A percentile compares a stretch with the other conserved stretches of the same genome.
Conservation (phyloP, 148 eudicot genomes). For the Amaranthus hypochondriacus region DNA sequence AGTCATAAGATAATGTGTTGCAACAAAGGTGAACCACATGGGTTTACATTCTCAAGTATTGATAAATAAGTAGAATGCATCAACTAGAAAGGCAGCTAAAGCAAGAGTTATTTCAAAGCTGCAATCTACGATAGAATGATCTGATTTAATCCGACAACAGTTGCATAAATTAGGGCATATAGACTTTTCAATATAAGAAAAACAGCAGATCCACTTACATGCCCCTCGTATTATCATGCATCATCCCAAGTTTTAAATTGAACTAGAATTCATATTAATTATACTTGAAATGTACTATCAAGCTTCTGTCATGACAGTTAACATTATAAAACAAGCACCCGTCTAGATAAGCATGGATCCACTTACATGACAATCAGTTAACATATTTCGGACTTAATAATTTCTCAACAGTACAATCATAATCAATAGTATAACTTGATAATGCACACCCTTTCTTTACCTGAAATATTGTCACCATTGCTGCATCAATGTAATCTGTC, state of each 20-base stretch:
- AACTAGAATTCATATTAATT: neutral
- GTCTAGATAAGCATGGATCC: neutral
- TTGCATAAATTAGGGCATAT: neutral
- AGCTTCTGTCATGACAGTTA: neutral
- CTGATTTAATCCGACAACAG: neutral
- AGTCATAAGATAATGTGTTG: slow-evolving; percentile 5
- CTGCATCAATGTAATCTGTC: slow-evolving; percentile 82
- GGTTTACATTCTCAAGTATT: neutral
- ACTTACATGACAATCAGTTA: neutral
- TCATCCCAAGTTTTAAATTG: neutral
- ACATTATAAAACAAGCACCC: neutral
- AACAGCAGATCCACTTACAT: neutral
- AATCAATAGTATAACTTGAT: neutral
- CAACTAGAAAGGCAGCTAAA: slow-evolving; percentile 3
- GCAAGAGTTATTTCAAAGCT: neutral
- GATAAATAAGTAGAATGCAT: neutral
- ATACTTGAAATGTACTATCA: neutral
- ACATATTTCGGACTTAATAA: neutral
- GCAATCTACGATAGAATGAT: neutral
- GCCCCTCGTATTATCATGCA: neutral
- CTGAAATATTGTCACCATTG: slow-evolving; percentile 90
- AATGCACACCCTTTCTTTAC: slow-evolving; percentile 42
- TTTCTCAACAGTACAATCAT: neutral
- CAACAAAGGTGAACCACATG: neutral
- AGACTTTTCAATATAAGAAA: neutral